These are phyloP conservation scores for Ustilago curta DNA, from an alignment of 1,284 basidiomycete species.

Conservation along the genomic window DNA sequence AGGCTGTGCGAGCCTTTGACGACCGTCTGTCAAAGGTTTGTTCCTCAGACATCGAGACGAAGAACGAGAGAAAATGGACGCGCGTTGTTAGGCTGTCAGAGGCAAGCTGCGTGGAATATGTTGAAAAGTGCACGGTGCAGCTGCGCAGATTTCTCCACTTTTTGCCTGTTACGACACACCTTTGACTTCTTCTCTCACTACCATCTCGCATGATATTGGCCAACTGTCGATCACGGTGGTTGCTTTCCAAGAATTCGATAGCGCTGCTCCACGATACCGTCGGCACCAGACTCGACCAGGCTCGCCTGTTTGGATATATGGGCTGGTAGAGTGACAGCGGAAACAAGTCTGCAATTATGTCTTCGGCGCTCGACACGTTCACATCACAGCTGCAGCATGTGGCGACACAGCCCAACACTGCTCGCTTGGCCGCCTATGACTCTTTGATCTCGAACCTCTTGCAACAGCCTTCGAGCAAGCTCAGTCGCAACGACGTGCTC, in stretches of 20 bases:
- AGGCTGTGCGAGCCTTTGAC: too few relatives aligned
- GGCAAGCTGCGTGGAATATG: neutral
- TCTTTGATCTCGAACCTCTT: constrained; percentile 33
- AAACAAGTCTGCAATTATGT: constrained; percentile 9
- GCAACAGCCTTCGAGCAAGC: constrained; percentile 19
- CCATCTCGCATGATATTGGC: neutral
- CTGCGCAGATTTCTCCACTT: constrained; percentile 6
- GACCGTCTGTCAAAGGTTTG: too few relatives aligned
- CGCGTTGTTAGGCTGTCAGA: neutral
- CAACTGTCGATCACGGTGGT: too few relatives aligned
- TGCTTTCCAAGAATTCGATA: too few relatives aligned
- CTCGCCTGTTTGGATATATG: neutral
- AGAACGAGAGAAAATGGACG: neutral
- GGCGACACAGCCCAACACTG: constrained; percentile 37
- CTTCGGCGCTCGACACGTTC: constrained; percentile 23
- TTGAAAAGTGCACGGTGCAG: constrained; percentile 2
- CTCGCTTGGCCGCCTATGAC: constrained; percentile 27
- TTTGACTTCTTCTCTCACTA: constrained; percentile 1
- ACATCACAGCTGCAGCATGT: constrained; percentile 32
- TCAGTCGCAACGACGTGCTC: constrained; percentile 28
- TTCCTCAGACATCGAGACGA: neutral
- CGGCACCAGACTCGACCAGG: neutral
- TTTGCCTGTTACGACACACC: neutral
- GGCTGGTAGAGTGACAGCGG: neutral
- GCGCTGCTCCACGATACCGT: too few relatives aligned